Evolutionary conservation across 2,329 filamentous ascomycete genomes (phyloP), one percentile per base, ranked within the genome.

Genomic region (Paecilomyces niveus): DNA sequence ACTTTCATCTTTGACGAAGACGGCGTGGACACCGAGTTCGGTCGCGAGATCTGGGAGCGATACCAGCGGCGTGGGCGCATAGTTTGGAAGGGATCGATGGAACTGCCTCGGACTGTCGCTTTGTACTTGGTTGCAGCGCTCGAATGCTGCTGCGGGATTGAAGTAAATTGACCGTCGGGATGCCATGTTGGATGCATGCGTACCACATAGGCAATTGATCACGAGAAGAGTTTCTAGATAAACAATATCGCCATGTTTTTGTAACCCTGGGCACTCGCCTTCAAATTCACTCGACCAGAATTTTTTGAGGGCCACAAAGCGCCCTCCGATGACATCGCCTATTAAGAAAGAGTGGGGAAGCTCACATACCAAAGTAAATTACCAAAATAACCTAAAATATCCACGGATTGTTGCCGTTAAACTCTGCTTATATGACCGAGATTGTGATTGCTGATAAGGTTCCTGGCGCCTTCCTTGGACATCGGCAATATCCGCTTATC

Each of bases 1-100:
- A 29, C 83, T 85, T 70, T 93, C 89, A 65, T 92, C 84, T 67
- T 93, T 93, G 62, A 92, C 67, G 39, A 86, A 79, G 3, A 92
- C 77, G 4, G 79, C 74, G 0, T 74, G 72, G 10, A 90, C 73
- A 0, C 82, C 82, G 0, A 91, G 70, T 13, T 85, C 78, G 2
- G 74, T 63, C 0, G 88, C 86, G 0, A 90, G 62, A 0, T 72
- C 65, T 0, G 79, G 74, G 0, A 91, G 75, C 0, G 75, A 63
- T 8, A 81, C 69, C 0, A 91, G 76, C 2, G 80, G 79, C 0
- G 86, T 89, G 7, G 74, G 71, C 4, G 73, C 67, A 65, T 86
- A 89, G 45, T 76, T 70, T 1, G 85, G 85, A 1, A 90, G 77
- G 1, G 72, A 75, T 31, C 74, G 67, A 65, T 90, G 88, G 68